A percentile compares a stretch with the other conserved stretches of the same genome.
These are phyloP conservation scores for Kwoniella sp. DNA, from an alignment of 768 basidiomycete species.

Conservation along the genomic window DNA sequence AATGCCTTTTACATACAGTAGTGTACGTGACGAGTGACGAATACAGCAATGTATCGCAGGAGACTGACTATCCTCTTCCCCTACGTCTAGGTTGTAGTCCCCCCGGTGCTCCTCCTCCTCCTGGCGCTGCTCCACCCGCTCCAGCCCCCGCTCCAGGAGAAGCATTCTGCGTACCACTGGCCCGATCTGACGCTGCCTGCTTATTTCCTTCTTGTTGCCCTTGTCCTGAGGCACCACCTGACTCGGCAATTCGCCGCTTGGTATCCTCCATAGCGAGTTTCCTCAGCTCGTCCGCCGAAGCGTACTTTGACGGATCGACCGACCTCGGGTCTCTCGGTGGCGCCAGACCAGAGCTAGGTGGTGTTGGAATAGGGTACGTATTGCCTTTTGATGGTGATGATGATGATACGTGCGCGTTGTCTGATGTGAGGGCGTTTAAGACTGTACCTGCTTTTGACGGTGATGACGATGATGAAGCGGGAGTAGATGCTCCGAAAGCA, in stretches of 20 bases:
- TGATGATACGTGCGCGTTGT: not conserved
- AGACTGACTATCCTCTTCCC: not conserved
- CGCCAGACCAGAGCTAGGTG: constrained; percentile 18
- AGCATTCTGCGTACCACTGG: too few species aligned
- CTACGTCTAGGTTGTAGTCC: not conserved
- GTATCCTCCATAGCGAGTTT: constrained; percentile 48
- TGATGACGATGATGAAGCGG: too few species aligned
- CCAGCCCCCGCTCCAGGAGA: too few species aligned
- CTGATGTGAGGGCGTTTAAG: constrained; percentile 13
- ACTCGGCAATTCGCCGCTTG: constrained; percentile 36
- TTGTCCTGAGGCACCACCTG: too few species aligned
- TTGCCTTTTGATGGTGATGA: not conserved
- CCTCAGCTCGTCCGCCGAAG: constrained; percentile 40
- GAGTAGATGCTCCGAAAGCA: too few species aligned
- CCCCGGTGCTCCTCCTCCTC: not conserved
- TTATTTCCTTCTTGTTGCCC: too few species aligned
- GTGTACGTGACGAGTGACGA: too few species aligned
- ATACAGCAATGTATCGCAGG: too few species aligned
- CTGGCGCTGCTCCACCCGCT: too few species aligned
- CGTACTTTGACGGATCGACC: constrained; percentile 33
- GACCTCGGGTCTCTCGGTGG: constrained; percentile 24
- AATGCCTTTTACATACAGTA: too few species aligned
- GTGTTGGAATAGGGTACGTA: constrained; percentile 38
- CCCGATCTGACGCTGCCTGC: too few species aligned
- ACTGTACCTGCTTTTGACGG: not conserved